Evolutionary conservation across 768 basidiomycete species (phyloP), one percentile per base, ranked within the genome.

Genomic region (Tulasnella sp.): DNA sequence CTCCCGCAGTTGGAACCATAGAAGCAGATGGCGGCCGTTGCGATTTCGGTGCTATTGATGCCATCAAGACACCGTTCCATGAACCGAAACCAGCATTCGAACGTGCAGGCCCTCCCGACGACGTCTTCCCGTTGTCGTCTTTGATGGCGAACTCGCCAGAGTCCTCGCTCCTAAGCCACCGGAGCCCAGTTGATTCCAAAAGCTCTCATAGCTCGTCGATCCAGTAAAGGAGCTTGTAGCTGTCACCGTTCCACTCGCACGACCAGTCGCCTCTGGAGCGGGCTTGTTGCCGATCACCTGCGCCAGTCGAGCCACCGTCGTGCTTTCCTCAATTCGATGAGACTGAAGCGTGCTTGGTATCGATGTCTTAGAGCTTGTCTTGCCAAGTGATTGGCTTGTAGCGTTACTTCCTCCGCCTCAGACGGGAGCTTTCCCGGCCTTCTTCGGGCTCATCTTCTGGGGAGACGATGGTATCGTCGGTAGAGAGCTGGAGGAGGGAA

Each of bases 141-240:
- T 47, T 17, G 44, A 47, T 3, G 44, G 44, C 44, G 44, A 47
- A 14, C 16, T 14, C 42, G 42, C 14, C 11, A 42, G 42, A 5
- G 44, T 47, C 44, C 44, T 47, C 3, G 44, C 63, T 64, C 63
- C 63, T 17, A 34, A 35, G 17, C 68, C 42, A 37, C 68, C 42
- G 5, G 40, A 32, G 29, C 42, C 68, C 40, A 69, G 26, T n/a
- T 42, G 39, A 34, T 34, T 69, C 68, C 68, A 69, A 17, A 69
- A 69, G 42, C 68, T 69, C 44, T 69, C 68, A 29, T 69, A 69
- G 22, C 39, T 41, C 35, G 68, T 69, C 12, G 68, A 41, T 29
- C 68, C 68, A 41, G 41, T 29, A 52, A 37, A 19, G 22, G 39
- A 35, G 19, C 68, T 42, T 7, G 68, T 17, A 0, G 32, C 9